Conservation (phyloP, 2,329 filamentous ascomycete genomes). For the Ilyonectria mors-panacis region DNA sequence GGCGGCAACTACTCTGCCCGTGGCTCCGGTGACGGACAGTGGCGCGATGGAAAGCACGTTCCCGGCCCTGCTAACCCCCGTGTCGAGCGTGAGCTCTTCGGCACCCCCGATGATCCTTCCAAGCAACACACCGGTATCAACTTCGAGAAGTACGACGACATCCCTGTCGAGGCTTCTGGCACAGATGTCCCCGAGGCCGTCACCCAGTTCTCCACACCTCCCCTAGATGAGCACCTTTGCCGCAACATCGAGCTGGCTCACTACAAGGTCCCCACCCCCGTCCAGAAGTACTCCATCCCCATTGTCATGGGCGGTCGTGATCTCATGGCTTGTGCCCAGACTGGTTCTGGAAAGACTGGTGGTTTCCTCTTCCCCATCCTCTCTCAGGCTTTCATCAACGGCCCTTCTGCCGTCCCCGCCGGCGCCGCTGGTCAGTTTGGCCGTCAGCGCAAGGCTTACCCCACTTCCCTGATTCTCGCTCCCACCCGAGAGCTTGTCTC, state of each 20-base stretch:
- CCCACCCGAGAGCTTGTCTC: constrained; percentile 98
- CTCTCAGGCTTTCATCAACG: constrained; percentile 95
- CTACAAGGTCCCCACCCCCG: constrained; percentile 96
- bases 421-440: constrained; percentile 80
- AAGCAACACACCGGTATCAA: constrained; percentile 99
- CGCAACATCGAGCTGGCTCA: constrained; percentile 93
- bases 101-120: constrained; percentile 88
- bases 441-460: constrained; percentile 97
- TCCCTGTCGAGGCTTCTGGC: constrained; percentile 96
- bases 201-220: constrained; percentile 91
- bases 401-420: constrained; percentile 80
- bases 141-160: constrained; percentile 99
- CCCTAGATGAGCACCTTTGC: constrained; percentile 93
- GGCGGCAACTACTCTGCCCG: constrained; percentile 72
- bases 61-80: constrained; percentile 90
- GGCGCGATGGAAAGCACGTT: constrained; percentile 97
- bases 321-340: constrained; percentile 99
- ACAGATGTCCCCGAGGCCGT: constrained; percentile 94
- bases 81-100: constrained; percentile 95
- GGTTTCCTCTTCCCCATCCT: constrained; percentile 99
- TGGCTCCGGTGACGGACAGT: constrained; percentile 95
- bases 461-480: constrained; percentile 94
- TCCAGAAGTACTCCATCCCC: constrained; percentile 99
- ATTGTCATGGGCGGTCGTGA: constrained; percentile 99
- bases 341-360: constrained; percentile 99